Evolutionary conservation across 2,329 filamentous ascomycete genomes (phyloP).

Genomic region (Phaeophleospora eucalypticola): DNA sequence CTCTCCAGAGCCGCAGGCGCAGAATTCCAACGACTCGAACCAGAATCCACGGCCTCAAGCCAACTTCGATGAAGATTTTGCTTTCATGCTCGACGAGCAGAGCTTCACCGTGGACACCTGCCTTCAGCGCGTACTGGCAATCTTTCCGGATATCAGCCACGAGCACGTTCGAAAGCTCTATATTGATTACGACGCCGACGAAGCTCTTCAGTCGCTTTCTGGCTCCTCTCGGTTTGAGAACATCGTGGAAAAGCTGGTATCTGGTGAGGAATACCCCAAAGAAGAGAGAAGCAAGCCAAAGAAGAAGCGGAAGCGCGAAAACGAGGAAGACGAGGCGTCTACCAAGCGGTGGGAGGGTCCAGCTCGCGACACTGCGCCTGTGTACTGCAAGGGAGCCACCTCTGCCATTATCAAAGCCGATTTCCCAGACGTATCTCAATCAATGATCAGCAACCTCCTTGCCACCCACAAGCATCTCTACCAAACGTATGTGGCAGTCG

Average conservation of each 20-base stretch:
- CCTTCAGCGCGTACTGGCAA: constrained; percentile 26
- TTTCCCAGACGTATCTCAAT: constrained; percentile 36
- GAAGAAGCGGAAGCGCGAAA: constrained; percentile 30
- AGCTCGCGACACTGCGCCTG: constrained; percentile 16
- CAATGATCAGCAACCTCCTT: constrained; percentile 34
- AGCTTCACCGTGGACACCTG: constrained; percentile 23
- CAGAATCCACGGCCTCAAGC: not conserved
- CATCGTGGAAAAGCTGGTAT: constrained; percentile 29
- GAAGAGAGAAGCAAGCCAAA: constrained; percentile 25
- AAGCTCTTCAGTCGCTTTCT: constrained; percentile 9
- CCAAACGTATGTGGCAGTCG: constrained; percentile 36
- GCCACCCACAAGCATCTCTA: constrained; percentile 34
- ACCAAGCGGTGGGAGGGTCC: constrained; percentile 22
- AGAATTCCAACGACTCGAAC: not conserved
- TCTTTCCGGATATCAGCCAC: constrained; percentile 34
- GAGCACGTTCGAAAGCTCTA: constrained; percentile 29
- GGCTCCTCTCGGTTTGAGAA: constrained; percentile 21
- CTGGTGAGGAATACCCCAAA: constrained; percentile 27
- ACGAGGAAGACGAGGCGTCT: constrained; percentile 20
- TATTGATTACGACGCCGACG: constrained; percentile 10
- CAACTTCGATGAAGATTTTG: not conserved
- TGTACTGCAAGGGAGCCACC: constrained; percentile 18
- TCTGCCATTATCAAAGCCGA: constrained; percentile 38
- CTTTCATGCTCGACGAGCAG: not conserved
- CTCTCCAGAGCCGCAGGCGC: constrained; percentile 9